Evolutionary conservation across 148 eudicot species (phyloP), one percentile per base, ranked within the genome.

Genomic region (Polygonum aviculare): DNA sequence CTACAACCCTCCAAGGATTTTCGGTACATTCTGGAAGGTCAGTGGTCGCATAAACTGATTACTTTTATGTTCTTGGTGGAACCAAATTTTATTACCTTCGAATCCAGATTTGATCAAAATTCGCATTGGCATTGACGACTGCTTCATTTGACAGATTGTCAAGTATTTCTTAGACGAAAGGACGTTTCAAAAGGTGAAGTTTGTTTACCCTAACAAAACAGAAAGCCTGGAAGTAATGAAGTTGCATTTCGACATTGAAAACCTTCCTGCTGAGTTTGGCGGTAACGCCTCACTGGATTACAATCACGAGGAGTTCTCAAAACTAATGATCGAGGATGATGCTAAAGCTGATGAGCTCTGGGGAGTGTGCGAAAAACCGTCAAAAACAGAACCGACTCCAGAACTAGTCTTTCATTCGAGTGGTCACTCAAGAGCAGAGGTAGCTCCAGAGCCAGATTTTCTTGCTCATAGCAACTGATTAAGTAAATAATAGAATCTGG

Each of bases 11-110:
- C 97, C 98, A 4, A 81, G 88, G 82, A 79, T 95, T 72, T 95
- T 90, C 71, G 85, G 90, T 69, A 90, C 98, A 39, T 92, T 95
- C 77, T 89, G 82, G 83, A 95, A 83, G 91, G 98, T 95, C 40
- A 71, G 22, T 70, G 45, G 40, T 76, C 7, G 26, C 7, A 19
- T 57, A 57, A 16, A 57, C 33, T 57, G 8, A 57, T 57, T 31
- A 57, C 7, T 52, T 19, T 15, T 52, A 19, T 16, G 57, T 52
- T 52, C 19, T 51, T 51, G 55, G 16, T 2, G n/a, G 16, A 51
- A 51, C 0, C 6, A 52, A 16, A 16, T 5, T n/a, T 52, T 19
- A 52, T 52, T 21, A 52, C 57, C 57, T 52, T 52, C 3, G 57
- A 52, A 1, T 15, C 54, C 54, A 41, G 50, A 48, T 12, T 51